These are phyloP conservation scores for Paspalum vaginatum DNA, from an alignment of 176 grass and related monocot genomes.

Conservation along the genomic window DNA sequence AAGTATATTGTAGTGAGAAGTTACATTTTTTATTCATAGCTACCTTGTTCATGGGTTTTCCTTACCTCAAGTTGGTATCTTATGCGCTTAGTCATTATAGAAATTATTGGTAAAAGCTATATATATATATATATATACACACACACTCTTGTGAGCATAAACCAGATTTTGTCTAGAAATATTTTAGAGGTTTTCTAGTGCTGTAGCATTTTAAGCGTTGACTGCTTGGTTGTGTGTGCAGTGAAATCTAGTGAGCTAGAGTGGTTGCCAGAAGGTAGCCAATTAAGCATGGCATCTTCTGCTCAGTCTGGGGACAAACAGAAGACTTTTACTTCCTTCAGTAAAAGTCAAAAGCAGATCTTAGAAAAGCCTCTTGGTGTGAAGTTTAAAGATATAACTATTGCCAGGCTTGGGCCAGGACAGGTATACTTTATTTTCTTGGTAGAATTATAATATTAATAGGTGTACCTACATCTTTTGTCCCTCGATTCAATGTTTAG, in stretches of 20 bases:
- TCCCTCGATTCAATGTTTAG: slow-evolving; percentile 8
- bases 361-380: slow-evolving; percentile 57
- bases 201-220: background rate
- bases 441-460: background rate
- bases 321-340: slow-evolving; percentile 80
- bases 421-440: slow-evolving; percentile 52
- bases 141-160: background rate
- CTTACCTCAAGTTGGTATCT: background rate
- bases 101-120: background rate
- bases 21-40: background rate
- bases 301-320: slow-evolving; percentile 57
- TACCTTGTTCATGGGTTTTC: background rate
- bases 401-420: slow-evolving; percentile 89
- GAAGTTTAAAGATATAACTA: slow-evolving; percentile 76
- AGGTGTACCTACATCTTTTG: slow-evolving; percentile 1
- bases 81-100: background rate
- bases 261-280: slow-evolving; percentile 92
- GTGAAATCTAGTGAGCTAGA: slow-evolving; percentile 84
- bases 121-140: too few relatives aligned
- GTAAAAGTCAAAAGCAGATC: slow-evolving; percentile 63
- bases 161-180: background rate
- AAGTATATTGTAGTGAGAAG: background rate
- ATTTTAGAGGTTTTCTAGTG: slow-evolving; percentile 21
- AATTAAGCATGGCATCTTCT: slow-evolving; percentile 57
- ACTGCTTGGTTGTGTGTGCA: slow-evolving; percentile 47